Percentiles rank a stretch among this genome's conserved stretches.
Conservation (phyloP, 768 basidiomycete genomes). For the Mycena maculata region DNA sequence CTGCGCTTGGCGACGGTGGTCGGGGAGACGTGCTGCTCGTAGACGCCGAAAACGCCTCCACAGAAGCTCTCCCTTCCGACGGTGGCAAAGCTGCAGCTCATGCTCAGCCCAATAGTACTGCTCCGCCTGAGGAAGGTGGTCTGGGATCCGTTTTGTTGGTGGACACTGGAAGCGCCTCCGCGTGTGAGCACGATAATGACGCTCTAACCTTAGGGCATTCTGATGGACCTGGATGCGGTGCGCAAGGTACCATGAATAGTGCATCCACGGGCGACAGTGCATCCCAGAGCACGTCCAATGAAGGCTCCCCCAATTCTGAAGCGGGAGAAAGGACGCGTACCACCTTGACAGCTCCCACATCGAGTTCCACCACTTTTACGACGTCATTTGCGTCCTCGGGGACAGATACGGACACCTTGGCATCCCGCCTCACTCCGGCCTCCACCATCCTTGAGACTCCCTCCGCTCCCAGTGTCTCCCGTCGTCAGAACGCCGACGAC, state of each 20-base stretch:
- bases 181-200: not conserved
- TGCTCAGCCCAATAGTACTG: too few species aligned
- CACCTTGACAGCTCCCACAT: not conserved
- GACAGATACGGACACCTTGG: not conserved
- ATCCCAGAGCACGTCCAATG: not conserved
- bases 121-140: too few species aligned
- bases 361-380: not conserved
- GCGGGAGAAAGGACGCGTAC: not conserved
- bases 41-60: too few species aligned
- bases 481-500: not conserved
- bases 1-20: too few species aligned
- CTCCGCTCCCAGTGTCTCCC: not conserved
- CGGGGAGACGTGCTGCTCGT: too few species aligned
- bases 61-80: too few species aligned
- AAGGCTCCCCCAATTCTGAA: not conserved
- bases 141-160: too few species aligned
- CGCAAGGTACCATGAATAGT: not conserved
- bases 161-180: too few species aligned
- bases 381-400: not conserved
- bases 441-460: conserved; percentile 8
- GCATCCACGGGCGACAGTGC: not conserved
- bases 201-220: not conserved
- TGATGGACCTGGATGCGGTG: not conserved
- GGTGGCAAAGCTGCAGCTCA: too few species aligned
- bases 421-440: not conserved